A percentile compares a stretch with the other conserved stretches of the same genome.
Conservation (phyloP, 2,329 filamentous ascomycete species). For the Colletotrichum gloeosporioides region DNA sequence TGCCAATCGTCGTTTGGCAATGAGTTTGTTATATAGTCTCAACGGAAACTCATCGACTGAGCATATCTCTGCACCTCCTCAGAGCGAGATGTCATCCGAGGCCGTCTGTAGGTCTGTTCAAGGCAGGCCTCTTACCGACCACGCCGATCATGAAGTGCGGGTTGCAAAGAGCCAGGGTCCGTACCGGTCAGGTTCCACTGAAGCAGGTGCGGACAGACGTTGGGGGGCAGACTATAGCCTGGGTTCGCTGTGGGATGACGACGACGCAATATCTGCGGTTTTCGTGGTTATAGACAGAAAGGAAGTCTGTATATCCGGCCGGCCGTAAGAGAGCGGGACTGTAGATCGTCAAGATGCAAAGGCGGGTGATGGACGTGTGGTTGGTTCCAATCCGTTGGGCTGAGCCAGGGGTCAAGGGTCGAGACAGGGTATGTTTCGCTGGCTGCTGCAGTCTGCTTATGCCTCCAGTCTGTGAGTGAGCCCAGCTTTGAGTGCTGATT, state of each 20-base stretch:
- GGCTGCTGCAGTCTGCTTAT: constrained; percentile 13
- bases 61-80: not conserved
- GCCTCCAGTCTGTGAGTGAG: not conserved
- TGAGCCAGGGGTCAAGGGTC: constrained; percentile 16
- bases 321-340: constrained; percentile 3
- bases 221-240: not conserved
- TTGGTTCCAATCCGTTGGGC: constrained; percentile 14
- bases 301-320: not conserved
- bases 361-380: constrained; percentile 9
- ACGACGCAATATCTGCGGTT: not conserved
- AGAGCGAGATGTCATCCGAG: not conserved
- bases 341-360: constrained; percentile 12
- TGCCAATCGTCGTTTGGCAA: not conserved
- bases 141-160: not conserved
- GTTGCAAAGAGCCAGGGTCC: not conserved
- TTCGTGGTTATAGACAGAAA: not conserved
- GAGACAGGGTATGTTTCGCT: constrained; percentile 1
- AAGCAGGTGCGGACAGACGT: not conserved
- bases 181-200: not conserved
- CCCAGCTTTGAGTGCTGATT: not conserved
- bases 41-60: not conserved
- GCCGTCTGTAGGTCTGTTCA: not conserved
- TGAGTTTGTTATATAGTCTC: not conserved
- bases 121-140: not conserved
- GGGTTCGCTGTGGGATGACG: not conserved